A percentile compares a stretch with the other conserved stretches of the same genome.
Evolutionary conservation across 1,284 basidiomycete genomes (phyloP).

Genomic region (Ceratorhiza oryzae-sativae): DNA sequence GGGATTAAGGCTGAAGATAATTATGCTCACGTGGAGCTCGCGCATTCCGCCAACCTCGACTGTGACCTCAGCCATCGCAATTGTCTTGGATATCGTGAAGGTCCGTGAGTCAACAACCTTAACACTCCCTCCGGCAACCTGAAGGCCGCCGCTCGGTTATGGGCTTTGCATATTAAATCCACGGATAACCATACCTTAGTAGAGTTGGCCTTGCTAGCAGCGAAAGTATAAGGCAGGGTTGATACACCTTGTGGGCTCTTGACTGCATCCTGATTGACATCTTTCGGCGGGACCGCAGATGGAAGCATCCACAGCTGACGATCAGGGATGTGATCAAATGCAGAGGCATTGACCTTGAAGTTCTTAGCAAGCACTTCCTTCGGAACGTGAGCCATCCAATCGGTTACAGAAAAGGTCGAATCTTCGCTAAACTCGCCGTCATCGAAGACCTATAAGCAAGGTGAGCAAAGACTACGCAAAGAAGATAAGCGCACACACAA

Average conservation of each 20-base stretch:
- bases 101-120: conserved; percentile 32
- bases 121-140: conserved; percentile 21
- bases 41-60: conserved; percentile 48
- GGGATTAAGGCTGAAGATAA: neutral
- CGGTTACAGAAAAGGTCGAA: conserved; percentile 66
- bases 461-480: conserved; percentile 27
- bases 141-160: no score
- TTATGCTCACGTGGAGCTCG: conserved; percentile 61
- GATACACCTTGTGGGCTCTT: conserved; percentile 61
- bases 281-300: conserved; percentile 4
- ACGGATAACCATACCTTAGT: conserved; percentile 48
- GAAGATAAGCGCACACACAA: conserved; percentile 55
- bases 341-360: conserved; percentile 34
- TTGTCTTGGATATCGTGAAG: conserved; percentile 14
- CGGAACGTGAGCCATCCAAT: conserved; percentile 61
- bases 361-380: conserved; percentile 60
- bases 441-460: conserved; percentile 62
- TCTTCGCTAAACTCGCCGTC: conserved; percentile 55
- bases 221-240: conserved; percentile 62
- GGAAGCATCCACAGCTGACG: conserved; percentile 49
- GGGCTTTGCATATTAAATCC: no score
- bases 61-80: conserved; percentile 21
- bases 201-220: conserved; percentile 61
- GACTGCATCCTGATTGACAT: conserved; percentile 47
- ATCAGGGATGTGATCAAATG: conserved; percentile 51